phyloP scores from a whole-genome alignment of 176 grass and related monocot genomes.

The Phyllostachys edulis region DNA sequence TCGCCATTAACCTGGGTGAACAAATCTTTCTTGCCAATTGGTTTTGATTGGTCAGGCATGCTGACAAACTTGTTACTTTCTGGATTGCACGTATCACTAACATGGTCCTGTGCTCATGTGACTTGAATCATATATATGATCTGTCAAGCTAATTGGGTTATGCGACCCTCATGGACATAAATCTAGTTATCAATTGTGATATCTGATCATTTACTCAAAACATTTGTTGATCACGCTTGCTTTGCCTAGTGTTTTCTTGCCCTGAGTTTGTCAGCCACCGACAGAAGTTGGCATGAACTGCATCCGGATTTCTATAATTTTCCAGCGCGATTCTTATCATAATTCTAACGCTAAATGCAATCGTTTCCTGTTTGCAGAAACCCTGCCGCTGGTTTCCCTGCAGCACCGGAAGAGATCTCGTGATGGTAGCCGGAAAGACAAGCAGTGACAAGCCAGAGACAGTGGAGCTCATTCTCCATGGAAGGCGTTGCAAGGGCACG shows the following conservation, averaged over 20 bases:
- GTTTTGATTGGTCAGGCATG: background rate
- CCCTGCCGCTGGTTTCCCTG: slow-evolving; percentile 99
- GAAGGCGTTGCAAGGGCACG: slow-evolving; percentile 54
- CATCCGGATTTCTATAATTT: background rate
- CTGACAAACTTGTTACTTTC: background rate
- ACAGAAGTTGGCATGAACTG: slow-evolving; percentile 1
- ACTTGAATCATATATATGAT: background rate
- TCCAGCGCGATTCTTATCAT: background rate
- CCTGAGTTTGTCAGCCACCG: background rate
- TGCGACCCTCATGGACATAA: background rate
- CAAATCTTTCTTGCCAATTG: background rate
- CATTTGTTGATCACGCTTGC: background rate
- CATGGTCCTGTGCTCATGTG: background rate
- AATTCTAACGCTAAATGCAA: background rate
- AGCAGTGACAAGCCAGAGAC: slow-evolving; percentile 41
- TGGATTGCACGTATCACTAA: background rate
- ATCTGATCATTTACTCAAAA: background rate
- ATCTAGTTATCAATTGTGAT: background rate
- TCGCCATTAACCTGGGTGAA: background rate
- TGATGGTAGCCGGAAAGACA: slow-evolving; percentile 39
- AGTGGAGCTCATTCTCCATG: slow-evolving; percentile 26
- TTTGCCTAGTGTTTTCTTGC: background rate
- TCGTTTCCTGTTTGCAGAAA: slow-evolving; percentile 54
- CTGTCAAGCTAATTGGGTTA: background rate
- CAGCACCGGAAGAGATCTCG: slow-evolving; percentile 47